Evolutionary conservation across 2,329 filamentous ascomycete genomes (phyloP).

Genomic region (Apiospora marii): DNA sequence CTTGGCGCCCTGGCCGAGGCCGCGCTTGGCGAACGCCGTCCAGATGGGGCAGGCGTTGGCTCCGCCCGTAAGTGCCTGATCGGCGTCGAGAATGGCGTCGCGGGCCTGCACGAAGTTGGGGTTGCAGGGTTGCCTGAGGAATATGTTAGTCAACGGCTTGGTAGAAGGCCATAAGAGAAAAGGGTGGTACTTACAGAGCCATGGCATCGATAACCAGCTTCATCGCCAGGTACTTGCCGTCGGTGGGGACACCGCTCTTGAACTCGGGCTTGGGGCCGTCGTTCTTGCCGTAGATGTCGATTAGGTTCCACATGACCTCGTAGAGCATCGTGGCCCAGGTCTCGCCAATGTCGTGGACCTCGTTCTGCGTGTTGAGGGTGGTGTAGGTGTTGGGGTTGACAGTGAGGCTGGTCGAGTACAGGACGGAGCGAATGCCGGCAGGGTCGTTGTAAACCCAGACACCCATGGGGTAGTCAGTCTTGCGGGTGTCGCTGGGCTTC

Average conservation of each 20-base stretch:
- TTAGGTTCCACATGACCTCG: constrained; percentile 61
- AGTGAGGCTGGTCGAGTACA: constrained; percentile 53
- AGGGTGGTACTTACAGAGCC: constrained; percentile 46
- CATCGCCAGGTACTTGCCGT: constrained; percentile 56
- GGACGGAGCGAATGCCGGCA: constrained; percentile 52
- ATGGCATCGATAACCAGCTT: constrained; percentile 58
- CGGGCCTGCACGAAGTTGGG: constrained; percentile 56
- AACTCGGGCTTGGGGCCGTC: constrained; percentile 48
- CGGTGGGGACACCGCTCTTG: constrained; percentile 52
- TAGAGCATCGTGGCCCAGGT: constrained; percentile 60
- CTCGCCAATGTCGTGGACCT: constrained; percentile 54
- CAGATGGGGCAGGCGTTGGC: constrained; percentile 57
- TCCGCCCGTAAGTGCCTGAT: constrained; percentile 55
- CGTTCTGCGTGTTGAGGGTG: constrained; percentile 46
- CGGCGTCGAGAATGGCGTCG: constrained; percentile 59
- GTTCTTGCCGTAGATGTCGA: constrained; percentile 59
- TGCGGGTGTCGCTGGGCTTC: constrained; percentile 51
- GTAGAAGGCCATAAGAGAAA: background rate
- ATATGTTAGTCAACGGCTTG: constrained; percentile 22
- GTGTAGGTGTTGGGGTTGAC: constrained; percentile 56
- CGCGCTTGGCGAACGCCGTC: constrained; percentile 59
- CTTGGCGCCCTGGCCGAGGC: constrained; percentile 49
- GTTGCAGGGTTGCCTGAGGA: constrained; percentile 54
- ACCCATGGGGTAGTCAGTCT: constrained; percentile 54
- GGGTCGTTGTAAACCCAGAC: constrained; percentile 52